A percentile compares a stretch with the other conserved stretches of the same genome.
phyloP scores from a whole-genome alignment of 2,329 filamentous ascomycete genomes.

The Microcyclosporella mali region DNA sequence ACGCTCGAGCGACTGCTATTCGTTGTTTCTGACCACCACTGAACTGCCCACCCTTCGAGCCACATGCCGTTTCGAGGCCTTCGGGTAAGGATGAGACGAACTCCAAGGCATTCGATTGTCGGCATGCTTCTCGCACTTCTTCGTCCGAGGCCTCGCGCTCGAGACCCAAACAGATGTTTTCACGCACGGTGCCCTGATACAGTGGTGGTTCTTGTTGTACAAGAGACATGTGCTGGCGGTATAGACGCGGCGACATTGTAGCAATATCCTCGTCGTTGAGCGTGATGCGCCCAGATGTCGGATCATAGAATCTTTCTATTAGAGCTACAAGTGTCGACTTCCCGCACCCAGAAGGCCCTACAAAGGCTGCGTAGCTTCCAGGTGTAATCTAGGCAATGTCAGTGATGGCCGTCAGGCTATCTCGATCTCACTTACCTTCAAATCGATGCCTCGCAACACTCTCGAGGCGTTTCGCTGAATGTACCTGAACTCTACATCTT shows the following conservation, averaged over 20 bases:
- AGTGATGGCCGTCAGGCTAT: too few species aligned
- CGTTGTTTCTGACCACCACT: conserved; percentile 53
- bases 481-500: conserved; percentile 28
- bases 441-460: conserved; percentile 25
- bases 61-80: conserved; percentile 45
- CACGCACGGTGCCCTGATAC: conserved; percentile 59
- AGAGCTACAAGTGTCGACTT: conserved; percentile 44
- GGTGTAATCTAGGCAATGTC: conserved; percentile 16
- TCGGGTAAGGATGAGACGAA: conserved; percentile 50
- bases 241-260: conserved; percentile 53
- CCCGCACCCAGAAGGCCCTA: conserved; percentile 45
- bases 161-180: conserved; percentile 47
- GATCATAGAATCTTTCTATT: conserved; percentile 44
- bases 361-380: conserved; percentile 42
- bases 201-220: conserved; percentile 70
- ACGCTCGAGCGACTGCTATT: conserved; percentile 50
- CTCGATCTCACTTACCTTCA: conserved; percentile 11
- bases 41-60: conserved; percentile 45
- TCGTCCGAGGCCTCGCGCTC: conserved; percentile 35
- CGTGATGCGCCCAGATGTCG: conserved; percentile 34
- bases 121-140: conserved; percentile 42
- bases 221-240: conserved; percentile 60
- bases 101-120: conserved; percentile 48
- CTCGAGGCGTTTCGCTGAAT: conserved; percentile 19
- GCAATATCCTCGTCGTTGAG: conserved; percentile 55